Percentiles rank a stretch among this genome's conserved stretches.
Conservation (phyloP, 2,329 filamentous ascomycete species). For the Botryosphaeria dothidea region DNA sequence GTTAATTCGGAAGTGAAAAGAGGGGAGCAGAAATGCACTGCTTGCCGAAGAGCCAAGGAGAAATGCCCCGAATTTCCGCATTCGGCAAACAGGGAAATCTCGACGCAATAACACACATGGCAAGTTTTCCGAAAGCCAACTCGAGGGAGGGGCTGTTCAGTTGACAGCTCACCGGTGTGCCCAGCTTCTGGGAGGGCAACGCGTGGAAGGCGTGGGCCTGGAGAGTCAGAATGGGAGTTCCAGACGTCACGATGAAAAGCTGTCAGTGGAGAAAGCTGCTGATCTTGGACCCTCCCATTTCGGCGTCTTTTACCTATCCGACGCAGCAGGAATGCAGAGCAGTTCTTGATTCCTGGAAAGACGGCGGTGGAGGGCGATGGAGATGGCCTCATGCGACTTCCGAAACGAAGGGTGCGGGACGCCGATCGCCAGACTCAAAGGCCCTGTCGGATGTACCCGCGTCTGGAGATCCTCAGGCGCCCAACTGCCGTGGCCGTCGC, state of each 20-base stretch:
- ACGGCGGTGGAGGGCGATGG: background rate
- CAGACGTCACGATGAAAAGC: conserved; percentile 3
- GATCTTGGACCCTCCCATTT: background rate
- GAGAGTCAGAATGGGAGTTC: background rate
- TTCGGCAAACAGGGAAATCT: background rate
- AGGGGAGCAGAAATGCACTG: background rate
- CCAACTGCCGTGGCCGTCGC: background rate
- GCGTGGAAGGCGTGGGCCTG: background rate
- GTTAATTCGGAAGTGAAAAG: background rate
- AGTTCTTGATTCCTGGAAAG: background rate
- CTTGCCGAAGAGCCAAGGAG: background rate
- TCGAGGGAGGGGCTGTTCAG: background rate
- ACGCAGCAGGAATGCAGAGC: background rate
- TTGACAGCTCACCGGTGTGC: background rate
- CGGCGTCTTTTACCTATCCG: background rate
- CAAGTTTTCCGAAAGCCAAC: background rate
- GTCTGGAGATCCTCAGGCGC: conserved; percentile 9
- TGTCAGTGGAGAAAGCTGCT: background rate
- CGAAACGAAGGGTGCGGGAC: conserved; percentile 4
- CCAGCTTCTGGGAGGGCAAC: background rate
- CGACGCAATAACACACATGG: background rate
- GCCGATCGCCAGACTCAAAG: background rate
- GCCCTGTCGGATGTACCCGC: conserved; percentile 3
- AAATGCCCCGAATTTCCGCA: background rate
- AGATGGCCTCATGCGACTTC: background rate